A percentile compares a stretch with the other conserved stretches of the same genome.
phyloP scores from a whole-genome alignment of 768 basidiomycete species.

The Serendipita sp. region DNA sequence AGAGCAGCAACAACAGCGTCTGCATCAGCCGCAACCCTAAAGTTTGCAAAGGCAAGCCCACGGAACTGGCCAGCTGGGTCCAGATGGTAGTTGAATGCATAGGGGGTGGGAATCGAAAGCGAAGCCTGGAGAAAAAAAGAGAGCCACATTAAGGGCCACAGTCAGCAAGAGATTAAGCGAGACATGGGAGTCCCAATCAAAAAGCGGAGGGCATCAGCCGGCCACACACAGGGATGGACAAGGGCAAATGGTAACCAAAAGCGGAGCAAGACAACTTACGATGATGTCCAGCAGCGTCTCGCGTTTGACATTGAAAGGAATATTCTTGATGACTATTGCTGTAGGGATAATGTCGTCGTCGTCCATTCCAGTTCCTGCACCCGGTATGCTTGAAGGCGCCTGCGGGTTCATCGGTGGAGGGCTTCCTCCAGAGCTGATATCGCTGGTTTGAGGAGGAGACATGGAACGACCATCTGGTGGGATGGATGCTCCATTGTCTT shows the following conservation, averaged over 20 bases:
- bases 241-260: conserved; percentile 3
- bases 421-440: conserved; percentile 65
- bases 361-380: conserved; percentile 32
- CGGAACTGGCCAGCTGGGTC: conserved; percentile 94
- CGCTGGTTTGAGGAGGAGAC: conserved; percentile 63
- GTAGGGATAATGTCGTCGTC: conserved; percentile 96
- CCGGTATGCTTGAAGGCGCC: conserved; percentile 23
- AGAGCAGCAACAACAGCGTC: conserved; percentile 90
- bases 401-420: conserved; percentile 45
- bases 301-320: conserved; percentile 95
- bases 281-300: conserved; percentile 95
- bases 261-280: conserved; percentile 31
- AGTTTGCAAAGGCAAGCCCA: conserved; percentile 96
- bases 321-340: conserved; percentile 99
- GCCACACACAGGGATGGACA: conserved; percentile 7
- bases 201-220: not conserved
- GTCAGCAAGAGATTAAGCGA: not conserved
- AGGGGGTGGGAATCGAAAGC: conserved; percentile 85
- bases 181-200: not conserved
- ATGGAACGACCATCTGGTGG: conserved; percentile 57
- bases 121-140: conserved; percentile 42
- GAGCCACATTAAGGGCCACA: not conserved
- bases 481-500: conserved; percentile 36
- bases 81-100: conserved; percentile 98
- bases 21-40: conserved; percentile 77